A percentile compares a stretch with the other conserved stretches of the same genome.
These are phyloP conservation scores for Globomyces pollinis-pini DNA, from an alignment of 192 early-diverging fungal genomes.

Conservation along the genomic window DNA sequence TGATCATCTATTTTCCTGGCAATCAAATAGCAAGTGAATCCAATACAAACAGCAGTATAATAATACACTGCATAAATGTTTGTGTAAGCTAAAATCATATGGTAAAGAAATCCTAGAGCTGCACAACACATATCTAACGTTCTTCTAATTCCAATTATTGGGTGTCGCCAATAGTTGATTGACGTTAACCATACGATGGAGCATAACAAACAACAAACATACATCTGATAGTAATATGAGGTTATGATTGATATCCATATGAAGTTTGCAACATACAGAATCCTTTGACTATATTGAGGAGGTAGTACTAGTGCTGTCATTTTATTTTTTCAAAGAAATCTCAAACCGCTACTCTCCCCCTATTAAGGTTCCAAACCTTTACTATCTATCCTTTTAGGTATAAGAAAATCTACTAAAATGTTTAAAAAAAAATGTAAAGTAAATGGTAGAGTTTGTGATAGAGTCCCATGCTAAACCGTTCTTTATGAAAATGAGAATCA, in stretches of 20 bases:
- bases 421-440: too few relatives aligned
- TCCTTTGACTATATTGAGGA: background rate
- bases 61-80: background rate
- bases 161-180: slow-evolving; percentile 2
- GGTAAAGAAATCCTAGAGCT: background rate
- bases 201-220: background rate
- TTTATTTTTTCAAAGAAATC: slow-evolving; percentile 2
- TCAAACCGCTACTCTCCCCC: too few relatives aligned
- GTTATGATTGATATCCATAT: slow-evolving; percentile 3
- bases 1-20: background rate
- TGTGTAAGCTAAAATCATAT: background rate
- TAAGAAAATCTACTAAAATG: too few relatives aligned
- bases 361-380: too few relatives aligned
- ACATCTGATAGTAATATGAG: background rate
- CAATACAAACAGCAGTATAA: background rate
- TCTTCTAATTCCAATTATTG: background rate
- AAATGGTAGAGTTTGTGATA: too few relatives aligned
- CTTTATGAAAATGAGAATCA: too few relatives aligned
- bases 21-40: background rate
- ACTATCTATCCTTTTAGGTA: too few relatives aligned
- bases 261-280: background rate
- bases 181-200: background rate
- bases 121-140: background rate
- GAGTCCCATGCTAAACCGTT: too few relatives aligned
- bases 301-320: background rate